Conservation (phyloP, 768 basidiomycete species). For the Tulasnella sp. region DNA sequence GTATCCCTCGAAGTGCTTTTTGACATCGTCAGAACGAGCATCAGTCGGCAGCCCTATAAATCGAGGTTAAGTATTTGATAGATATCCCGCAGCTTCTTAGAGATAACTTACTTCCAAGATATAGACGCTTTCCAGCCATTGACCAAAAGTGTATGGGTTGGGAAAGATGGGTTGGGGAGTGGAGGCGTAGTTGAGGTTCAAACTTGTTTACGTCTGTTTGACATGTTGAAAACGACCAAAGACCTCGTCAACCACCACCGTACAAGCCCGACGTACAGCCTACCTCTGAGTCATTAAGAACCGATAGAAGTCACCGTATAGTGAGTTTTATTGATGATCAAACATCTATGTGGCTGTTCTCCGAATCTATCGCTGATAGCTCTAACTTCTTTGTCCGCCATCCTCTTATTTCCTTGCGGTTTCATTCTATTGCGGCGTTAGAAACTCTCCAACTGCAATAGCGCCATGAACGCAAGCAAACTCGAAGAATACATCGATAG, state of each 20-base stretch:
- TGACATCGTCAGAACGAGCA: constrained; percentile 76
- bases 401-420: neutral
- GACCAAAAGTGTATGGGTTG: constrained; percentile 1
- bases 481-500: constrained; percentile 25
- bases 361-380: neutral
- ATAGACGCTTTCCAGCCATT: constrained; percentile 21
- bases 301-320: neutral
- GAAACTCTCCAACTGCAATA: neutral
- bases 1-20: constrained; percentile 86
- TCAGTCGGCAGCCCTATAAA: constrained; percentile 72
- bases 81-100: constrained; percentile 1
- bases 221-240: neutral
- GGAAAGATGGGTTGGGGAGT: neutral
- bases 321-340: neutral
- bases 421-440: neutral
- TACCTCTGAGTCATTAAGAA: neutral
- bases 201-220: constrained; percentile 19
- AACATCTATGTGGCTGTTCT: neutral
- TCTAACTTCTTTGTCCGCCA: neutral
- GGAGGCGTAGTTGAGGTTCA: constrained; percentile 6
- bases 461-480: constrained; percentile 10
- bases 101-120: constrained; percentile 34
- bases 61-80: neutral
- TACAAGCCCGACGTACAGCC: neutral
- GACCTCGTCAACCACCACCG: neutral